Evolutionary conservation across 805 yeast genomes (phyloP), one percentile per base, ranked within the genome.

Genomic region (Ogataea ganodermae): DNA sequence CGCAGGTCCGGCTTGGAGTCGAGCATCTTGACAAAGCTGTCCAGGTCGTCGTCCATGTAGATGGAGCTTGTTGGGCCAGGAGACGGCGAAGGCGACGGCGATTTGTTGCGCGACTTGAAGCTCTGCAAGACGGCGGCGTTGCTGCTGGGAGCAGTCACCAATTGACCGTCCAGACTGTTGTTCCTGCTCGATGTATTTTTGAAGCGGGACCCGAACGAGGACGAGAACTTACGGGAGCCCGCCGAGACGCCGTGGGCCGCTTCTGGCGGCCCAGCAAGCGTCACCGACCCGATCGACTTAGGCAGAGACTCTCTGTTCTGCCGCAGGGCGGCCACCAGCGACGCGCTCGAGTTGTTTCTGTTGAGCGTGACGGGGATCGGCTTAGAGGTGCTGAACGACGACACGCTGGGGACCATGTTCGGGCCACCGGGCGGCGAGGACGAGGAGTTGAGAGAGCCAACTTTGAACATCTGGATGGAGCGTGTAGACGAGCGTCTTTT

Each of bases 141-240:
- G 42, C 49, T 20, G 55, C 46, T 17, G 52, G 56, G 44, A 2
- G 54, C 48, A n/a, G 41, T 50, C 16, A 51, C 35, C n/a, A 52
- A 33, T 21, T 53, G 61, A 8, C 64, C 62, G 38, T 64, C 69
- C 8, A 63, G 30, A 50, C 68, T 64, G 45, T 60, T 60, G 43
- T 65, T 52, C 21, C 69, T 50, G 21, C 64, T 55, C 7, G 57
- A 48, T 2, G 58, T 50, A 9, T 55, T 56, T 46, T 61, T 58
- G 37, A 64, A 56, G 41, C 87, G 69, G n/a, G 83, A 81, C 0
- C 88, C 87, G 63, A 84, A 84, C 0, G 91, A 83, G 0, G 92
- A 81, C 2, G 88, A 78, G 54, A 83, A 85, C 52, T 82, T 74
- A 1, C 87, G 84, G 0, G 83, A 71, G 1, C 57, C 51, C 1